Evolutionary conservation across 1,284 basidiomycete species (phyloP), one percentile per base, ranked within the genome.

Genomic region (Ceratobasidium sp.): DNA sequence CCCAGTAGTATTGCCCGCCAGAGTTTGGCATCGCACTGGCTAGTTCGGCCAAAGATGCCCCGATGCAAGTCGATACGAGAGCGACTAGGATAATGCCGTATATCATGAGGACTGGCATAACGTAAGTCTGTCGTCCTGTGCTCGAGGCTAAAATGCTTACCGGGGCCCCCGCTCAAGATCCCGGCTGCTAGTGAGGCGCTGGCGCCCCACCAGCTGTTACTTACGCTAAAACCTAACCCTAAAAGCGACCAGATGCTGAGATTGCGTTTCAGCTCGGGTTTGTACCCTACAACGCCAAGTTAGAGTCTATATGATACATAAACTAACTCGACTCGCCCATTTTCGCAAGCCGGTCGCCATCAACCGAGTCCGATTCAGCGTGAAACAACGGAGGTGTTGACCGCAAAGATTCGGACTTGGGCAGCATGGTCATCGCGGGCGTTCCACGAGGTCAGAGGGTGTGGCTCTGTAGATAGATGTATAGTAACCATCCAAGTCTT

Each of bases 11-110:
- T 19, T 69, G 66, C 2, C 76, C 76, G 22, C 76, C 76, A 32
- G 76, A 77, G 54, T 70, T 77, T 19, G 76, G 76, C 64, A 66
- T 66, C 29, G 76, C 69, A 43, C 76, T 77, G 0, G 69, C 76
- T 17, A 77, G 76, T 25, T 77, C 76, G 6, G 69, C 69, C 8
- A 77, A 22, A 25, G 69, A 66, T 11, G 75, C 46, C 1, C 69
- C 76, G 43, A 77, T 64, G 22, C 69, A 29, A 32, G 71, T 65
- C 9, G 71, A 74, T 17, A 74, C 37, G 4, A 43, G 19, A 19
- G 71, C 71, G 44, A 74, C 40, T 3, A 74, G 40, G 34, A 65
- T 65, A n/a, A 74, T 64, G 19, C 71, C 71, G 25, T 74, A 74
- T n/a, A 74, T 74, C 25, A 74, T n/a, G 49, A 74, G 71, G 5